Percentiles rank a stretch among this genome's conserved stretches.
Evolutionary conservation across 331 rosid genomes (phyloP).

Genomic region (Cucumis variabilis): DNA sequence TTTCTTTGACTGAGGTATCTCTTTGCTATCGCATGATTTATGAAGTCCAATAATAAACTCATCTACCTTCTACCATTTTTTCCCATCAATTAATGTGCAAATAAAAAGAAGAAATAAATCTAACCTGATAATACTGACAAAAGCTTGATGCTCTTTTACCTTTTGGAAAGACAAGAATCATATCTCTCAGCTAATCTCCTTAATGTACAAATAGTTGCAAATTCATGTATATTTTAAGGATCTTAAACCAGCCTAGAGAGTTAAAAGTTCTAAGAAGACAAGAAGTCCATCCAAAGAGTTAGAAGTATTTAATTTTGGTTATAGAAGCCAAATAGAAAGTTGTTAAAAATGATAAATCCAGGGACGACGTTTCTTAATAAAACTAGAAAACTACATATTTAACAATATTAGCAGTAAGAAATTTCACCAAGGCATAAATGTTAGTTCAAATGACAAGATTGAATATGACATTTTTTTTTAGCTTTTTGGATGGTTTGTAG

Average conservation of each 20-base stretch:
- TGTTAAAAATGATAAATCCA: not conserved
- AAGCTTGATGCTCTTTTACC: too few species aligned
- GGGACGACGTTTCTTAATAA: not conserved
- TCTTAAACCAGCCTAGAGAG: too few species aligned
- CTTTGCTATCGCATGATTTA: conserved; percentile 74
- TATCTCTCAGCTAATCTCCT: too few species aligned
- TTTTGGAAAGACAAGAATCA: too few species aligned
- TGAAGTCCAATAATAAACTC: conserved; percentile 92
- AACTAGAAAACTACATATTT: not conserved
- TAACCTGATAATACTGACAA: too few species aligned
- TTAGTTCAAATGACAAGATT: not conserved
- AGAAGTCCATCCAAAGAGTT: too few species aligned
- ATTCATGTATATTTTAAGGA: too few species aligned
- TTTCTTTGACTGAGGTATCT: conserved; percentile 86
- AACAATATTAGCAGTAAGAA: not conserved
- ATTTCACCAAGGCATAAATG: not conserved
- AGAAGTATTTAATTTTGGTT: not conserved
- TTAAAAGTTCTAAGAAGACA: too few species aligned
- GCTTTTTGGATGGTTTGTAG: too few species aligned
- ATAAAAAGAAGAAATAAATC: not conserved
- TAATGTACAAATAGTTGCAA: too few species aligned
- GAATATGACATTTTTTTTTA: not conserved
- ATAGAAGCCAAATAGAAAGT: not conserved
- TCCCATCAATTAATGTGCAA: not conserved
- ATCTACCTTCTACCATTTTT: conserved; percentile 71